Conservation (phyloP, 495 filamentous ascomycete genomes). For the Viridothelium virens region DNA sequence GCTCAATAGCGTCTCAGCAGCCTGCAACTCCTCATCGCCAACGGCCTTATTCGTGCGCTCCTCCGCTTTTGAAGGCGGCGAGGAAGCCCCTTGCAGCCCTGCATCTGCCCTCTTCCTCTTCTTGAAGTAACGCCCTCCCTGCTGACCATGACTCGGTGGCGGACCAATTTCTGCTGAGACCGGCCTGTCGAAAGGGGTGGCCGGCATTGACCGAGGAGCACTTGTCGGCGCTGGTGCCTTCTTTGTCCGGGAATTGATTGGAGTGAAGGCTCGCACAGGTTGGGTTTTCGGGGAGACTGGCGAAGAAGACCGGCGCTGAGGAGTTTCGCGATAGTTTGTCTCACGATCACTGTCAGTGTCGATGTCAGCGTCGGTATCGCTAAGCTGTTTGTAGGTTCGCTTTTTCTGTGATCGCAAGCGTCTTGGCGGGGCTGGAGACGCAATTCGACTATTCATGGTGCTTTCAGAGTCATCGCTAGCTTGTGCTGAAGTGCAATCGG, state of each 20-base stretch:
- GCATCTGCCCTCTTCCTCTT: background rate
- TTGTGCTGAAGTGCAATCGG: background rate
- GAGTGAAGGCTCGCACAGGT: background rate
- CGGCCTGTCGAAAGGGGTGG: background rate
- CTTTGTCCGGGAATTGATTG: background rate
- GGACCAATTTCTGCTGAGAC: background rate
- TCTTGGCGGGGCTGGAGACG: background rate
- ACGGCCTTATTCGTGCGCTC: background rate
- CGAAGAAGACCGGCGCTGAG: background rate
- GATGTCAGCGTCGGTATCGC: background rate
- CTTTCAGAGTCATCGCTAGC: background rate
- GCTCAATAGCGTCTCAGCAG: background rate
- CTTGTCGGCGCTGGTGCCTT: background rate
- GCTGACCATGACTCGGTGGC: too few species aligned
- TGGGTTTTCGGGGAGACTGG: slow-evolving; percentile 1
- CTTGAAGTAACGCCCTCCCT: background rate
- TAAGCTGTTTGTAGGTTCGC: background rate
- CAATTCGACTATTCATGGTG: background rate
- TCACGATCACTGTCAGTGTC: background rate
- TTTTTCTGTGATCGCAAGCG: background rate
- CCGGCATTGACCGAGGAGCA: background rate
- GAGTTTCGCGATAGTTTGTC: background rate
- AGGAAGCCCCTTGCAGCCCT: background rate
- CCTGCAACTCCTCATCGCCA: background rate
- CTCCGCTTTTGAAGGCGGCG: background rate